phyloP scores from a whole-genome alignment of 2,329 filamentous ascomycete species.

The Xylogone sp. region DNA sequence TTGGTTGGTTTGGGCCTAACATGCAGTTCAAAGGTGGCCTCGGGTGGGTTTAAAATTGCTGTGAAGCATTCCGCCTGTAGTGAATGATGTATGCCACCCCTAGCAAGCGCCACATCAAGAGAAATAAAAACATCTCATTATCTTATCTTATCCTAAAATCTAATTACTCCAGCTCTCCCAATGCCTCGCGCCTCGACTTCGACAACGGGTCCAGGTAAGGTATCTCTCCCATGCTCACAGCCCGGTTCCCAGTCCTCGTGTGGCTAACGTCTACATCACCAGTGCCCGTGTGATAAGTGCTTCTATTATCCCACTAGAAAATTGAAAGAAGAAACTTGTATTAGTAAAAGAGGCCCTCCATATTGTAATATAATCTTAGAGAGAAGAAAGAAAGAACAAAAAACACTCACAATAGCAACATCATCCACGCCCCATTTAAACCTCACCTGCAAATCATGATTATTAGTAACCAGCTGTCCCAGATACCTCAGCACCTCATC shows the following conservation, averaged over 20 bases:
- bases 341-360: no score
- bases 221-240: constrained; percentile 29
- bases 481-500: constrained; percentile 48
- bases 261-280: constrained; percentile 29
- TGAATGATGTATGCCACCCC: no score
- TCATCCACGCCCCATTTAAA: constrained; percentile 63
- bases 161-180: constrained; percentile 4
- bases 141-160: no score
- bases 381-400: constrained; percentile 11
- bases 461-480: constrained; percentile 51
- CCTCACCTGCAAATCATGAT: constrained; percentile 65
- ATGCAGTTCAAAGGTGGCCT: no score
- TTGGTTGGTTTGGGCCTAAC: no score
- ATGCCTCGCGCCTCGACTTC: constrained; percentile 8
- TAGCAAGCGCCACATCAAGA: no score
- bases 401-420: constrained; percentile 52
- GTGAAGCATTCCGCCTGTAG: no score
- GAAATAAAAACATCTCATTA: no score
- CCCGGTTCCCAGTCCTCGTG: constrained; percentile 26
- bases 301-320: constrained; percentile 32
- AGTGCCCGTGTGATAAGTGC: constrained; percentile 27
- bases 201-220: constrained; percentile 31
- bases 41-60: no score
- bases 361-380: background rate
- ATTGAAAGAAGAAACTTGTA: no score